Conservation (phyloP, 192 early-diverging fungal species). For the Coemansia sp. region DNA sequence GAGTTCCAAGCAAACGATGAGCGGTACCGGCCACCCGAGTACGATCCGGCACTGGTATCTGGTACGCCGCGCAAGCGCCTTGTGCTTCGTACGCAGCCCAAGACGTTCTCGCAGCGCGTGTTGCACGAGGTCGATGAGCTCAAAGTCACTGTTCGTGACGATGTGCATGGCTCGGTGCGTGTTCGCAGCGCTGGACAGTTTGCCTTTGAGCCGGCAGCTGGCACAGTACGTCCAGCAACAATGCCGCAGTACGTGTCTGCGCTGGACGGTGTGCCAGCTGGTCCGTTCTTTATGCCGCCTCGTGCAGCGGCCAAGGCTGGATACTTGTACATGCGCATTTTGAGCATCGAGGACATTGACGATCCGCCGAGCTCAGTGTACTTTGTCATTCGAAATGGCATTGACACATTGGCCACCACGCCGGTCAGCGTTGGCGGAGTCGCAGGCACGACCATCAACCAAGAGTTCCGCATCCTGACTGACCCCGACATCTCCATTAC, state of each 20-base stretch:
- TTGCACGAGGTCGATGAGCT: slow-evolving; percentile 37
- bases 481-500: slow-evolving; percentile 50
- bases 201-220: slow-evolving; percentile 22
- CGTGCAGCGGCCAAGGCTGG: slow-evolving; percentile 34
- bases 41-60: slow-evolving; percentile 8
- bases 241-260: slow-evolving; percentile 50
- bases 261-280: slow-evolving; percentile 44
- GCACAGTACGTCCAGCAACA: slow-evolving; percentile 40
- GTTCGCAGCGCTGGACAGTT: slow-evolving; percentile 31
- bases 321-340: slow-evolving; percentile 53
- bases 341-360: slow-evolving; percentile 52
- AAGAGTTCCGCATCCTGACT: slow-evolving; percentile 54
- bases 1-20: slow-evolving; percentile 28
- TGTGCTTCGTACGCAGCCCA: slow-evolving; percentile 32
- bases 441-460: slow-evolving; percentile 38
- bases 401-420: slow-evolving; percentile 51
- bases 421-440: slow-evolving; percentile 30
- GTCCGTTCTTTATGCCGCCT: slow-evolving; percentile 51
- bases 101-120: slow-evolving; percentile 41
- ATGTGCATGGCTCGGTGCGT: slow-evolving; percentile 28
- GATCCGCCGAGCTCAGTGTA: slow-evolving; percentile 41
- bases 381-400: slow-evolving; percentile 58
- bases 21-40: slow-evolving; percentile 3
- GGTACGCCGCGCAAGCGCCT: slow-evolving; percentile 29
- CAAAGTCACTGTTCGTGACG: slow-evolving; percentile 21